phyloP scores from a whole-genome alignment of 225 moss, liverwort and hornwort genomes.

The Climacium dendroides region DNA sequence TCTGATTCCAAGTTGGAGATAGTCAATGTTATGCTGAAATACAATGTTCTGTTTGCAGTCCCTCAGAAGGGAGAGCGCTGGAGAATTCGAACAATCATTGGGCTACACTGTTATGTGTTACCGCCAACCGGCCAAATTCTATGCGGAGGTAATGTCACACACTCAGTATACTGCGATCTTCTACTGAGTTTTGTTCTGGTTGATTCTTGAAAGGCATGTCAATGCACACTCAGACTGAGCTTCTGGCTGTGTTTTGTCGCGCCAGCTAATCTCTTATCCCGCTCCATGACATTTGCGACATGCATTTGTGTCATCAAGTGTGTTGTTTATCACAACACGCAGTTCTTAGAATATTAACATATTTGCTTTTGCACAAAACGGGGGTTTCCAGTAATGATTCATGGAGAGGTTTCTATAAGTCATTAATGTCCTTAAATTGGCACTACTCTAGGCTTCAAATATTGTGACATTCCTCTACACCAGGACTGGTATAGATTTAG shows the following conservation, averaged over 20 bases:
- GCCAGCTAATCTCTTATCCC: not conserved
- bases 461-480: not conserved
- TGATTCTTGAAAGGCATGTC: not conserved
- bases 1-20: not conserved
- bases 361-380: not conserved
- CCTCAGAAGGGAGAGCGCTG: not conserved
- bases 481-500: not conserved
- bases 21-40: not conserved
- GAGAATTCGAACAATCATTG: slow-evolving; percentile 33
- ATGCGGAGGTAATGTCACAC: slow-evolving; percentile 26
- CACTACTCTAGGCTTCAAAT: not conserved
- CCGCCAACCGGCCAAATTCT: slow-evolving; percentile 48
- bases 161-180: not conserved
- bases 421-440: not conserved
- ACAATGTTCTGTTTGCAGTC: slow-evolving; percentile 2
- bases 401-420: not conserved
- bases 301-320: not conserved
- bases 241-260: not conserved
- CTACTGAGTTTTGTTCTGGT: not conserved
- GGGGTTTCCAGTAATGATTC: not conserved
- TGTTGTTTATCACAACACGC: not conserved
- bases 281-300: not conserved
- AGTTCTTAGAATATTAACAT: not conserved
- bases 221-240: not conserved
- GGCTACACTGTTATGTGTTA: slow-evolving; percentile 19